These are phyloP conservation scores for Letharia lupina DNA, from an alignment of 495 filamentous ascomycete species.

Conservation along the genomic window DNA sequence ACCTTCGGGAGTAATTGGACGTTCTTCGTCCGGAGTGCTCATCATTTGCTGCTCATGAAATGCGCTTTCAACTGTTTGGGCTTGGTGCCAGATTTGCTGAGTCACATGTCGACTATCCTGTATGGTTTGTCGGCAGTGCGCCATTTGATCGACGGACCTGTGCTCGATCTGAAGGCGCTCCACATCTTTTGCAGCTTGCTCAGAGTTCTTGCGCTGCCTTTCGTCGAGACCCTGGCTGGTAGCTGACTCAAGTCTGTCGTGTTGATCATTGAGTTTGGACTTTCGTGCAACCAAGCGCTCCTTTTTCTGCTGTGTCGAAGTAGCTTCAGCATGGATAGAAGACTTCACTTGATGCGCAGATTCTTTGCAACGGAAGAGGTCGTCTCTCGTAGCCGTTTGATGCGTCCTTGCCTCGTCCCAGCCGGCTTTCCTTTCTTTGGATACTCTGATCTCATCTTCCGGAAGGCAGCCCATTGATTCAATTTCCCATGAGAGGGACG, in stretches of 20 bases:
- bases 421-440: conserved; percentile 48
- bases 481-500: conserved; percentile 52
- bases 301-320: conserved; percentile 58
- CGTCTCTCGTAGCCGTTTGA: conserved; percentile 51
- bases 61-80: conserved; percentile 39
- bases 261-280: conserved; percentile 67
- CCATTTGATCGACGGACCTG: conserved; percentile 40
- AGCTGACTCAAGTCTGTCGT: conserved; percentile 66
- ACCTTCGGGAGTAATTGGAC: conserved; percentile 42
- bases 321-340: conserved; percentile 56
- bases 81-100: conserved; percentile 43
- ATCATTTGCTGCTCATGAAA: conserved; percentile 37
- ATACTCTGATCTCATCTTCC: conserved; percentile 53
- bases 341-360: conserved; percentile 56
- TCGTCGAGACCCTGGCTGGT: conserved; percentile 69
- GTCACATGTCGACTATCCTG: conserved; percentile 42
- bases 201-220: conserved; percentile 60
- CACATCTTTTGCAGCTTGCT: conserved; percentile 55
- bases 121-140: conserved; percentile 37
- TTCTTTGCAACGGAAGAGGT: conserved; percentile 53
- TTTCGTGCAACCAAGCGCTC: conserved; percentile 71
- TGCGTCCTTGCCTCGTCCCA: conserved; percentile 57
- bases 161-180: conserved; percentile 53
- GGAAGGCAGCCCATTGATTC: conserved; percentile 60
- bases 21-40: conserved; percentile 36